These are phyloP conservation scores for Trichoderma asperelloides DNA, from an alignment of 495 filamentous ascomycete genomes.

Conservation along the genomic window DNA sequence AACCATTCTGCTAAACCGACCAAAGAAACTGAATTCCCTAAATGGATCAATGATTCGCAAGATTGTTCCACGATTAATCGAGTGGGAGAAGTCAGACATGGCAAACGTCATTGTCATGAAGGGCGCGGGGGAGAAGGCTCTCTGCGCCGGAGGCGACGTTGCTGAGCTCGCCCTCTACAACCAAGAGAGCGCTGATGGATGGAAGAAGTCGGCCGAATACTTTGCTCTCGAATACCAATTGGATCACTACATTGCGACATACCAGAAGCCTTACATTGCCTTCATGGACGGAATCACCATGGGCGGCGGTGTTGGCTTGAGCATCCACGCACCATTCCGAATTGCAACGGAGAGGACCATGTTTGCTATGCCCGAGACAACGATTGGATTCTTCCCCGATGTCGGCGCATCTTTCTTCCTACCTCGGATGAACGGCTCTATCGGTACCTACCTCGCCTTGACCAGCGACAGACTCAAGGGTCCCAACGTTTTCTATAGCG, in stretches of 20 bases:
- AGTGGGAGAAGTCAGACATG: slow-evolving; percentile 90
- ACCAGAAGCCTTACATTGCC: slow-evolving; percentile 83
- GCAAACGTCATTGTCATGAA: slow-evolving; percentile 90
- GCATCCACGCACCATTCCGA: slow-evolving; percentile 88
- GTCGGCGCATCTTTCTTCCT: slow-evolving; percentile 95
- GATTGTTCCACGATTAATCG: slow-evolving; percentile 75
- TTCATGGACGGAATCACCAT: slow-evolving; percentile 98
- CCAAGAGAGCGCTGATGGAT: slow-evolving; percentile 54
- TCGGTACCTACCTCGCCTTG: slow-evolving; percentile 85
- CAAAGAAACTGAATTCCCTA: slow-evolving; percentile 79
- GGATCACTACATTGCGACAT: slow-evolving; percentile 92
- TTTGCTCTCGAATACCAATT: slow-evolving; percentile 90
- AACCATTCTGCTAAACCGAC: slow-evolving; percentile 89
- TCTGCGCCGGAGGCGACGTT: slow-evolving; percentile 93
- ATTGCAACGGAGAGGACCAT: slow-evolving; percentile 92
- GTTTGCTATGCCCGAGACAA: slow-evolving; percentile 98
- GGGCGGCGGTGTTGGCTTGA: slow-evolving; percentile 93
- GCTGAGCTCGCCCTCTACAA: slow-evolving; percentile 65
- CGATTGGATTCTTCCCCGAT: slow-evolving; percentile 95
- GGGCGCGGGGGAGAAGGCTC: slow-evolving; percentile 71
- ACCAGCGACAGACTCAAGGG: slow-evolving; percentile 76
- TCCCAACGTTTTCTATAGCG: slow-evolving; percentile 72
- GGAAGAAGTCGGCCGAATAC: slow-evolving; percentile 64
- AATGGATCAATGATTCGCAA: slow-evolving; percentile 91
- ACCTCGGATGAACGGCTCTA: slow-evolving; percentile 69